Conservation (phyloP, 192 early-diverging fungal genomes). For the Backusella luteola region DNA sequence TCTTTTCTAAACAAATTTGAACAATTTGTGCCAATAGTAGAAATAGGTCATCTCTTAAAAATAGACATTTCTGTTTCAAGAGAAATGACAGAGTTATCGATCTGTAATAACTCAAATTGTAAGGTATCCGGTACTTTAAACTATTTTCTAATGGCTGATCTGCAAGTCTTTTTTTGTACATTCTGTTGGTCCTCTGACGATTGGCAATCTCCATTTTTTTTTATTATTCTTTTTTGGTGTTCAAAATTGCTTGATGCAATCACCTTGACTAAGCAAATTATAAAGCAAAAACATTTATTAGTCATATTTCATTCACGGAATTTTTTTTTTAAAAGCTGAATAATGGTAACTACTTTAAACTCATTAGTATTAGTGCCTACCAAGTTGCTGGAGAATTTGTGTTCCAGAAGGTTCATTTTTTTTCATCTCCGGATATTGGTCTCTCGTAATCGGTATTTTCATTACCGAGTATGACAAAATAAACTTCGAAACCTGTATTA, state of each 20-base stretch:
- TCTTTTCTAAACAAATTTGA: neutral
- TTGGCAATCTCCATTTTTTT: neutral
- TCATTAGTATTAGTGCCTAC: neutral
- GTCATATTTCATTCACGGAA: neutral
- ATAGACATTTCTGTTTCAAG: slow-evolving; percentile 1
- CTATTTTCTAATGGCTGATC: neutral
- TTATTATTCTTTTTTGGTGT: neutral
- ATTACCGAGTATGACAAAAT: neutral
- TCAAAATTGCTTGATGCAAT: neutral
- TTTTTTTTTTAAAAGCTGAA: neutral
- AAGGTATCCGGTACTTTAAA: neutral
- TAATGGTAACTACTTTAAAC: neutral
- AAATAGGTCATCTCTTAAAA: neutral
- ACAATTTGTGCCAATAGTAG: slow-evolving; percentile 4
- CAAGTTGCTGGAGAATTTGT: neutral
- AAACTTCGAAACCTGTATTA: neutral
- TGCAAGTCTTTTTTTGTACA: neutral
- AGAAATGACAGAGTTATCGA: neutral
- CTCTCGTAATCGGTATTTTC: neutral
- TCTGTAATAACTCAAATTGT: neutral
- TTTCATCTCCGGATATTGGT: neutral
- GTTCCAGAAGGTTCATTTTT: neutral
- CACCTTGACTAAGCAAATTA: neutral
- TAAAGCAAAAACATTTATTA: neutral
- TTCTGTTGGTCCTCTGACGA: neutral